Evolutionary conservation across 208 protist genomes (phyloP).

Genomic region (Leptomonas seymouri): DNA sequence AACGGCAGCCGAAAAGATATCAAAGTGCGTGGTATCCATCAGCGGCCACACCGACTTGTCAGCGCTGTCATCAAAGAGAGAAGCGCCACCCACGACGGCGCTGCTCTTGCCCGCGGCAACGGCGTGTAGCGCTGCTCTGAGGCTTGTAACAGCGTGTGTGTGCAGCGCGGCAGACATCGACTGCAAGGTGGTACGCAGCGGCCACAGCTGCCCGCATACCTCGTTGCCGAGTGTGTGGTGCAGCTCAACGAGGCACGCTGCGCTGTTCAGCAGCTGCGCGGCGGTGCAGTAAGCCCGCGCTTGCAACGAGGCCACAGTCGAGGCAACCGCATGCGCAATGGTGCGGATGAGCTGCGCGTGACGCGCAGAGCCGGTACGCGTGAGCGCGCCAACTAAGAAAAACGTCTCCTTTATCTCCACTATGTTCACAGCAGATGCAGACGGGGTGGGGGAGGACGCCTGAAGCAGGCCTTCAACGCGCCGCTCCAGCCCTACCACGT

Average conservation of each 20-base stretch:
- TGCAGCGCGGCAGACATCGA: conserved; percentile 25
- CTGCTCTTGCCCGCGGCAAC: neutral
- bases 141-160: conserved; percentile 15
- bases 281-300: conserved; percentile 49
- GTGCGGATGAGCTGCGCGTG: conserved; percentile 29
- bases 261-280: conserved; percentile 35
- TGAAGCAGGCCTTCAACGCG: conserved; percentile 39
- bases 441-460: neutral
- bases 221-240: conserved; percentile 54
- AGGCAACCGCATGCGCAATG: conserved; percentile 34
- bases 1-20: conserved; percentile 21
- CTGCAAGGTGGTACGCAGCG: conserved; percentile 26
- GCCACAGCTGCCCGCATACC: conserved; percentile 30
- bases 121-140: conserved; percentile 11
- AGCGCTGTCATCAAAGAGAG: neutral
- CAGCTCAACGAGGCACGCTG: conserved; percentile 66
- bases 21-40: conserved; percentile 24
- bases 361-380: conserved; percentile 18
- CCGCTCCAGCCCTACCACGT: conserved; percentile 29
- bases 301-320: conserved; percentile 46
- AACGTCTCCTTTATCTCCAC: conserved; percentile 61
- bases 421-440: conserved; percentile 30
- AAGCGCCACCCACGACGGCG: neutral
- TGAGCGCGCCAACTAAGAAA: conserved; percentile 68
- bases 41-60: conserved; percentile 9